Evolutionary conservation across 225 moss, liverwort and hornwort species (phyloP), one percentile per base, ranked within the genome.

Genomic region (Marchantia paleacea): DNA sequence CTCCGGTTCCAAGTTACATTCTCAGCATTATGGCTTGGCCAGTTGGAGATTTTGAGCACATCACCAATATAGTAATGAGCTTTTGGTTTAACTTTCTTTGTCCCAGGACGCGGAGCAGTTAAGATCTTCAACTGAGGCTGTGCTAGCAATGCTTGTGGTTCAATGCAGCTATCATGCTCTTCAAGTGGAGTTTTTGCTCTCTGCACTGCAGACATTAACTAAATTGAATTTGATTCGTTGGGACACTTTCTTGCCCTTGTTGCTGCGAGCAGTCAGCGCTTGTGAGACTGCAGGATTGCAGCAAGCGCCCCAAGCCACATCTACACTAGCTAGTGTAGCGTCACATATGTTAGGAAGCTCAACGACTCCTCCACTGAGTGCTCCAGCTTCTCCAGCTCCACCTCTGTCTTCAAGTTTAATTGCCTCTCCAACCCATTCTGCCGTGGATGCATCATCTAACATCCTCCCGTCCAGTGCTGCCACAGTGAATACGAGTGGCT

Each of bases 121-220:
- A 76, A 89, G 92, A 64, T 86, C 88, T 73, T 80, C 94, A 75
- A 90, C 94, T 49, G 96, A 97, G 83, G 85, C 88, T 52, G 93
- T 92, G 75, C 79, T 94, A 54, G 92, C 93, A 63, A 60, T 82
- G 55, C 84, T 92, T 69, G 81, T 97, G 76, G 92, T 97, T 18
- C 91, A 97, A 81, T 91, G 94, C 90, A 93, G 96, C 81, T 87
- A 80, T 80, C 93, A 97, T 85, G 87, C 92, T 68, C 80, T 91
- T 81, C 96, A 97, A 83, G 89, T 92, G 5, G 94, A 94, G 47
- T 97, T 97, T 83, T 90, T 97, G 76, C 88, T 92, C 19, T 84
- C 88, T 74, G 81, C 89, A 48, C 81, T 97, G 85, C 96, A 91
- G 84, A 88, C 87, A 25, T 71, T 97, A 77, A 80, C 91, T 49